Base-by-base conservation (phyloP, 2,329 filamentous ascomycete species). In the Pseudomassariella vexata region DNA sequence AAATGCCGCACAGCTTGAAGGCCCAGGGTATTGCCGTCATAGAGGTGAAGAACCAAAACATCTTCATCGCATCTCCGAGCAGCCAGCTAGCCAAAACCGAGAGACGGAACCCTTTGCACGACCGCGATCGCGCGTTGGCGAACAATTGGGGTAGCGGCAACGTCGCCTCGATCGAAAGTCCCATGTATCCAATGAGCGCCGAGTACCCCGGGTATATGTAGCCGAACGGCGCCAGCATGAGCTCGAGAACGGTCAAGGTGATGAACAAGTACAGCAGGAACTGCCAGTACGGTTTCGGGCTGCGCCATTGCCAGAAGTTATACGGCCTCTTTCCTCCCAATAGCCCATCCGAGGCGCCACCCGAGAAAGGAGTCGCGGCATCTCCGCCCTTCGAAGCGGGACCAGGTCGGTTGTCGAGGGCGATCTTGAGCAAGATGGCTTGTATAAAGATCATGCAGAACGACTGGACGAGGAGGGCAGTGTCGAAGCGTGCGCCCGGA, bases 221-320 rank as follows among this genome's bases (percentile, higher is more conserved):
- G 5, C 65, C 64, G 21, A 76, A 59, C 5, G 74, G 66, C 1
- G 75, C 70, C 35, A 90, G 62, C 31, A 88, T 48, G n/a, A 89
- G 51, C 49, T 90, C 82, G 46, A 81, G 62, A 5, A 71, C 64
- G 17, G 77, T 59, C 28, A 90, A 67, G 12, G 58, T 60, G 38
- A 70, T 65, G 40, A 79, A 72, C 40, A 88, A 70, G 60, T 82
- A 85, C 24, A 76, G 60, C 18, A 92, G 53, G 50, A 87, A 87
- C 35, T 80, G 70, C 85, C 85, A 94, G 62, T 90, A 89, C 63
- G 83, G 82, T 47, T 78, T 79, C 5, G 78, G 69, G 14, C 74
- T 76, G 35, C 77, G 71, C 85, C 85, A 90, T 57, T 85, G 83
- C 85, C 85, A 90, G 55, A 90, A 90, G 48, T 79, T 73, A 52